Evolutionary conservation across 1,139 yeast genomes (phyloP).

Genomic region (Geotrichum macrosporum): DNA sequence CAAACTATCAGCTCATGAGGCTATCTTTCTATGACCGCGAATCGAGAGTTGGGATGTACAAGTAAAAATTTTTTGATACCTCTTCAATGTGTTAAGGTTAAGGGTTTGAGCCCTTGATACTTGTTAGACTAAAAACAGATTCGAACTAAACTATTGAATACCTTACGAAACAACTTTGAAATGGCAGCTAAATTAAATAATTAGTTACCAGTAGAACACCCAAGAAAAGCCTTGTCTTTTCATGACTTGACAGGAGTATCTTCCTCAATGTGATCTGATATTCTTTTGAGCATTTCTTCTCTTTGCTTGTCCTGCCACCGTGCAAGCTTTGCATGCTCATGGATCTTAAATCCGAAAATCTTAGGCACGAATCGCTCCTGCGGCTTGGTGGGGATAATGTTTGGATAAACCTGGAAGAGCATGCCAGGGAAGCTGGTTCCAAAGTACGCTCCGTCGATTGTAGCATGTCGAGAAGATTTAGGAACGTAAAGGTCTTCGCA

Average conservation of each 20-base stretch:
- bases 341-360: constrained; percentile 90
- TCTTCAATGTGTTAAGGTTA: not conserved
- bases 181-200: no score
- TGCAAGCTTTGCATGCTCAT: constrained; percentile 80
- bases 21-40: not conserved
- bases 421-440: constrained; percentile 97
- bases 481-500: constrained; percentile 96
- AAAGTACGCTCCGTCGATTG: constrained; percentile 92
- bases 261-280: constrained; percentile 7
- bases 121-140: no score
- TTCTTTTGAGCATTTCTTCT: constrained; percentile 48
- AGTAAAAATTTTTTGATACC: not conserved
- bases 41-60: no score
- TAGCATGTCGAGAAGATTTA: constrained; percentile 76
- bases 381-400: constrained; percentile 59
- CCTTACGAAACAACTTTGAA: not conserved
- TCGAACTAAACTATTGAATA: no score
- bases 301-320: constrained; percentile 90
- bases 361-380: constrained; percentile 80
- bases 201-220: no score
- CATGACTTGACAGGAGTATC: not conserved
- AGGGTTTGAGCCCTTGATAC: no score
- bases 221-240: not conserved
- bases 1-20: not conserved
- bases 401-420: constrained; percentile 90